A percentile compares a stretch with the other conserved stretches of the same genome.
These are phyloP conservation scores for Chaetomiaceae sp. DNA, from an alignment of 2,329 filamentous ascomycete species.

Conservation along the genomic window DNA sequence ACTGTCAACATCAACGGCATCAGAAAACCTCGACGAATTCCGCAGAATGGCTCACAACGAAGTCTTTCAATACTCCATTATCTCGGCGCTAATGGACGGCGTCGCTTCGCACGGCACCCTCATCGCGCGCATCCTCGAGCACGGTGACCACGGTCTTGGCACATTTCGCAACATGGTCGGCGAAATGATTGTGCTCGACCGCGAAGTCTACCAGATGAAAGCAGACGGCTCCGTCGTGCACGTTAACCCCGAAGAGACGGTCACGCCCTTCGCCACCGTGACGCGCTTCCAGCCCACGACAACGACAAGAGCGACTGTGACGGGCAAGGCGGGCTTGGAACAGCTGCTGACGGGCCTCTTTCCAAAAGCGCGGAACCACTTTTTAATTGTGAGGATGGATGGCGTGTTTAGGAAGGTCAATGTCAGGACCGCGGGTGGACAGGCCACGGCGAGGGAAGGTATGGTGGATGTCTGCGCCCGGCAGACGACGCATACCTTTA, in stretches of 20 bases:
- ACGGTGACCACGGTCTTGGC: slow-evolving; percentile 35
- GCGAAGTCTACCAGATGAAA: slow-evolving; percentile 34
- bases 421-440: slow-evolving; percentile 33
- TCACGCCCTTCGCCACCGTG: slow-evolving; percentile 35
- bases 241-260: slow-evolving; percentile 24
- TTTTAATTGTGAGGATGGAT: slow-evolving; percentile 31
- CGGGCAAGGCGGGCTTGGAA: slow-evolving; percentile 29
- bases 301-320: slow-evolving; percentile 20
- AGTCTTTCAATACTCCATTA: slow-evolving; percentile 34
- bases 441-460: slow-evolving; percentile 28
- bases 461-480: slow-evolving; percentile 30
- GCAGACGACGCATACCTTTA: slow-evolving; percentile 31
- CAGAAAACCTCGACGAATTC: no score
- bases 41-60: slow-evolving; percentile 31
- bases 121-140: slow-evolving; percentile 28
- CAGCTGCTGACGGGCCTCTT: slow-evolving; percentile 25
- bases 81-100: slow-evolving; percentile 36
- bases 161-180: slow-evolving; percentile 34
- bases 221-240: slow-evolving; percentile 30
- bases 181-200: slow-evolving; percentile 36
- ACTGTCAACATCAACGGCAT: no score
- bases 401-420: slow-evolving; percentile 30
- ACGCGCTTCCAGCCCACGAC: slow-evolving; percentile 31
- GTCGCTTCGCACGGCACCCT: slow-evolving; percentile 33
- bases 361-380: slow-evolving; percentile 30